Evolutionary conservation across 148 eudicot species (phyloP).

Genomic region (Cornus controversa): DNA sequence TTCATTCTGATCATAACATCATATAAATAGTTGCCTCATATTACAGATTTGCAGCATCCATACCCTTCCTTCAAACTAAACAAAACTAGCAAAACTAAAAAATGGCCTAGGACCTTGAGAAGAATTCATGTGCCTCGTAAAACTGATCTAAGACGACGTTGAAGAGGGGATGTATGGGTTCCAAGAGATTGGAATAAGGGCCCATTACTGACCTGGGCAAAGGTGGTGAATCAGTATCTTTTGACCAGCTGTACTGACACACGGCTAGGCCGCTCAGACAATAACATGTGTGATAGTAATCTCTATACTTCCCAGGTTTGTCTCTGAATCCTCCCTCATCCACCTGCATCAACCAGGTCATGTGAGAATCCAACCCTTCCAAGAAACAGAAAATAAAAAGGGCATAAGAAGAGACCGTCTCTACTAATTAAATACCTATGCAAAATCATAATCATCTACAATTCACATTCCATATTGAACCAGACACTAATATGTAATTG

Average conservation of each 20-base stretch:
- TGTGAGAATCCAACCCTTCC: constrained; percentile 5
- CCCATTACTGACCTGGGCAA: constrained; percentile 50
- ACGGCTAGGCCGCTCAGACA: constrained; percentile 80
- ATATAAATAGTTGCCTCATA: neutral
- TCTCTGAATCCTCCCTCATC: constrained; percentile 78
- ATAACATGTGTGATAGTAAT: constrained; percentile 84
- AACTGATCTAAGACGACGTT: constrained; percentile 65
- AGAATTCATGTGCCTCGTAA: constrained; percentile 56
- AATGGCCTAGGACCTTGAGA: constrained; percentile 28
- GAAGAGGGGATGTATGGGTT: constrained; percentile 69
- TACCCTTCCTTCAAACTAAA: neutral
- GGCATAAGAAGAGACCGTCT: too few relatives aligned
- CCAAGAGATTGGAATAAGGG: constrained; percentile 65
- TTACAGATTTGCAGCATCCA: neutral
- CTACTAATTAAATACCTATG: too few relatives aligned
- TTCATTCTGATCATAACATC: neutral
- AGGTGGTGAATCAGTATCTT: constrained; percentile 48
- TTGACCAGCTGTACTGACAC: constrained; percentile 53
- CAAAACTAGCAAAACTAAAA: neutral
- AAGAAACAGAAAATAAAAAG: neutral
- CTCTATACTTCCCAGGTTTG: constrained; percentile 86
- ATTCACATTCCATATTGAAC: too few relatives aligned
- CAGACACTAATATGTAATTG: neutral
- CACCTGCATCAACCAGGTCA: constrained; percentile 40
- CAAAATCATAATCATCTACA: too few relatives aligned